phyloP scores from a whole-genome alignment of 106 monocot species.

The Dioscorea alata region DNA sequence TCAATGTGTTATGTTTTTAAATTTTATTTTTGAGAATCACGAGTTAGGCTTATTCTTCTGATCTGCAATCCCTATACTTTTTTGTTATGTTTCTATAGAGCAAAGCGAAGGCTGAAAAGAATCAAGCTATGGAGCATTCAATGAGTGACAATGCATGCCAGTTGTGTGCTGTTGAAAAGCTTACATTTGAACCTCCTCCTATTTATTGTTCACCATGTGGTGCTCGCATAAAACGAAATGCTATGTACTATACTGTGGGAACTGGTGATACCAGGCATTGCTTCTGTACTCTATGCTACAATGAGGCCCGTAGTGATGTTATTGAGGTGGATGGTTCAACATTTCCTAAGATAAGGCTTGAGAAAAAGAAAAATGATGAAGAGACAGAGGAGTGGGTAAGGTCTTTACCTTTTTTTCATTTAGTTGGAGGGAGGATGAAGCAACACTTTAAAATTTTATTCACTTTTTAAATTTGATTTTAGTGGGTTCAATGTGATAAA shows the following conservation, averaged over 20 bases:
- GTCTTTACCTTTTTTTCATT: too few species aligned
- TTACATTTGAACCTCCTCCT: conserved; percentile 94
- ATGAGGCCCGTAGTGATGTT: conserved; percentile 82
- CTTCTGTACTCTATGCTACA: conserved; percentile 83
- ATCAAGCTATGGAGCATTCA: conserved; percentile 82
- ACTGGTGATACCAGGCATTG: conserved; percentile 76
- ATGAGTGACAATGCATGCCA: conserved; percentile 98
- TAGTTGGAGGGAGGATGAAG: too few species aligned
- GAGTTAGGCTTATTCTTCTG: too few species aligned
- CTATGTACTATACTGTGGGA: conserved; percentile 78
- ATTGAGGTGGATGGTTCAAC: conserved; percentile 64
- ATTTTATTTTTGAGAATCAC: too few species aligned
- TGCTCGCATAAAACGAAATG: conserved; percentile 96
- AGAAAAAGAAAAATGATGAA: conserved; percentile 93
- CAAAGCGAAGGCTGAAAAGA: conserved; percentile 96
- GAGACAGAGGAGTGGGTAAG: conserved; percentile 97
- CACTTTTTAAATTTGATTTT: conserved; percentile 9
- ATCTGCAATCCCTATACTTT: too few species aligned
- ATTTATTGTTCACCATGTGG: conserved; percentile 98
- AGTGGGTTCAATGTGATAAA: conserved; percentile 99
- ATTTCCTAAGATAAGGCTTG: conserved; percentile 61
- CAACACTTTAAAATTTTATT: too few species aligned
- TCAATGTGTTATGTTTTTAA: too few species aligned
- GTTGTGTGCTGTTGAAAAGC: conserved; percentile 93
- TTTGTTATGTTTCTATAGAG: conserved; percentile 33